Conservation (phyloP, 1,284 basidiomycete species). For the Papiliotrema laurentii region DNA sequence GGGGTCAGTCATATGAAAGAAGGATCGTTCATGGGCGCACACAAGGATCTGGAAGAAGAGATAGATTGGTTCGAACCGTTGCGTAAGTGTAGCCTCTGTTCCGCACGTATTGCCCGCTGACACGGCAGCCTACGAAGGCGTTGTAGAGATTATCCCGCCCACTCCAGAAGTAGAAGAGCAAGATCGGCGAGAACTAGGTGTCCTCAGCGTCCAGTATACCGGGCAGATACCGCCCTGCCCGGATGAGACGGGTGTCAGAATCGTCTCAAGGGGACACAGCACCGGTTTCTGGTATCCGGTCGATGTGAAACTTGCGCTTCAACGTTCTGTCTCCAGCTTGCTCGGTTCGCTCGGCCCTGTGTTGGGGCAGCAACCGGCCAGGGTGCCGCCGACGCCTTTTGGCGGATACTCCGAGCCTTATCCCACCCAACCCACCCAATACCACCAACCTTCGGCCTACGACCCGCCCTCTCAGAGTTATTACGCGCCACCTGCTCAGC, state of each 20-base stretch:
- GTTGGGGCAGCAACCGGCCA: too few species aligned
- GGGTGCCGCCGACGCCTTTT: too few species aligned
- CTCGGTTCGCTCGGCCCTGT: too few species aligned
- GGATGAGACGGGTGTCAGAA: conserved; percentile 19
- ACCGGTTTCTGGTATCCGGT: too few species aligned
- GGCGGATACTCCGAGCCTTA: too few species aligned
- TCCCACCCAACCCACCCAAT: too few species aligned
- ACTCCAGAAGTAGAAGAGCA: conserved; percentile 24
- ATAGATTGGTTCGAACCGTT: conserved; percentile 36
- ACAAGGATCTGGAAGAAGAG: conserved; percentile 16
- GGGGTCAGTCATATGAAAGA: conserved; percentile 33
- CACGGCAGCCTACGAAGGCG: background rate
- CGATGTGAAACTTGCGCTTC: too few species aligned
- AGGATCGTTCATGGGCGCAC: conserved; percentile 21
- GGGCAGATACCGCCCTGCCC: conserved; percentile 12
- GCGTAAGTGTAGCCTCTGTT: conserved; percentile 7
- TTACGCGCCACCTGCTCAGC: too few species aligned
- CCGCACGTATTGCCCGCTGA: background rate
- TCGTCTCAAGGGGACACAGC: conserved; percentile 1
- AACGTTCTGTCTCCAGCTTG: too few species aligned
- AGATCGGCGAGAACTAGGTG: conserved; percentile 28
- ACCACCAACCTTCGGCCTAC: too few species aligned
- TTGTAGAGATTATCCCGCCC: conserved; percentile 4
- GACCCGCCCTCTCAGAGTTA: too few species aligned
- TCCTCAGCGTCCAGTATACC: conserved; percentile 23